Evolutionary conservation across 2,329 filamentous ascomycete species (phyloP), one percentile per base, ranked within the genome.

Genomic region (Trichoderma semiorbis): DNA sequence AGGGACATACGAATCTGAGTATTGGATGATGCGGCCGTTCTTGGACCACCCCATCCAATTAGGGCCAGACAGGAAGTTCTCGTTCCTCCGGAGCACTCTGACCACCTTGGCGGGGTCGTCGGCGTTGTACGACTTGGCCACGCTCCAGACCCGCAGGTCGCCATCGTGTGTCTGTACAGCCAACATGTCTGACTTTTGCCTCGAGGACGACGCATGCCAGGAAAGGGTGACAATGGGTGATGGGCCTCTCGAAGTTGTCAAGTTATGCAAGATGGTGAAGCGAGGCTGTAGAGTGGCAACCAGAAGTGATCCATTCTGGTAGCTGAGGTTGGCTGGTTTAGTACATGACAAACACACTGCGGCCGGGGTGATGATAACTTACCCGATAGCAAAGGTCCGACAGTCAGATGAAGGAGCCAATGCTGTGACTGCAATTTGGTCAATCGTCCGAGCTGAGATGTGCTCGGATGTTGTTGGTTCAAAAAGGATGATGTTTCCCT

Each of bases 31-130:
- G 75, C 95, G 92, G 50, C 96, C 96, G 83, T 97, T 98, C 83
- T 98, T 98, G 0, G 96, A 98, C 96, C 96, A 99, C 24, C 91
- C 92, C 86, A 98, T 95, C 96, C 96, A 99, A 79, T 97, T 97
- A 47, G 93, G 92, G 1, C 94, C 94, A 3, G 89, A 83, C 39
- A 89, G 84, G 75, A 88, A 90, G 75, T 90, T 90, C 73, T 97
- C 94, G 8, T 90, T 90, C 76, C 93, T 88, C 80, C 93, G 95
- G 63, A 99, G 84, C 32, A 97, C 91, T 74, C 96, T 88, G 72
- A 98, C 97, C 8, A 98, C 92, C 78, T 95, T 95, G 43, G 95
- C 95, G 21, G 91, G 87, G 75, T 97, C 92, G 62, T 87, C 89
- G 76, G 88, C 82, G 79, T 90, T 86, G 80, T 91, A 85, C 72